A percentile compares a stretch with the other conserved stretches of the same genome.
These are phyloP conservation scores for Naganishia onofrii DNA, from an alignment of 768 basidiomycete species.

Conservation along the genomic window DNA sequence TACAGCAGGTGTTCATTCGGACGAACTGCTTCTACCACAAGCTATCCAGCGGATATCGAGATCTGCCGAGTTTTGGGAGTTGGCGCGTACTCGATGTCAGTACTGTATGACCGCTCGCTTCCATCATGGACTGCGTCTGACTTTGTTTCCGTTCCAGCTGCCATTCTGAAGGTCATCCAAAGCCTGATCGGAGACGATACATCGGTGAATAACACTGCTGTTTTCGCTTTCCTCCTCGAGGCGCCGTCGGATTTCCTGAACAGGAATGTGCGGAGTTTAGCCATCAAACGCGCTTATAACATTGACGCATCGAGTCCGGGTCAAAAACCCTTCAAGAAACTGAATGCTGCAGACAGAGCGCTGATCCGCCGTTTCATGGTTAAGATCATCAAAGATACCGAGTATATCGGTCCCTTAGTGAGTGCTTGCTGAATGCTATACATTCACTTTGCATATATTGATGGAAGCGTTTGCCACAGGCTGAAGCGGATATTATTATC, in stretches of 20 bases:
- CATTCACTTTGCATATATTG: background rate
- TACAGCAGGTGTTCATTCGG: background rate
- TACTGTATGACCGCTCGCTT: background rate
- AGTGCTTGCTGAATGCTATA: background rate
- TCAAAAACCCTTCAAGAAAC: background rate
- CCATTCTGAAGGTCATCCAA: background rate
- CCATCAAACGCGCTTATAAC: slow-evolving; percentile 25
- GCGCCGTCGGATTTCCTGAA: slow-evolving; percentile 28
- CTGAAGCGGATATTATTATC: background rate
- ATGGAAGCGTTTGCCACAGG: background rate
- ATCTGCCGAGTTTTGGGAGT: slow-evolving; percentile 36
- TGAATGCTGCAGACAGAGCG: slow-evolving; percentile 2
- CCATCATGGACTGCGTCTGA: background rate
- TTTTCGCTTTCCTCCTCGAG: slow-evolving; percentile 20
- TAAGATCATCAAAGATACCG: slow-evolving; percentile 18
- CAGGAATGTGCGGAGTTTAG: slow-evolving; percentile 1
- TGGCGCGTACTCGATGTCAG: slow-evolving; percentile 35
- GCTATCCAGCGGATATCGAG: slow-evolving; percentile 25
- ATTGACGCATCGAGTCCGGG: background rate
- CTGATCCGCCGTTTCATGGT: slow-evolving; percentile 14
- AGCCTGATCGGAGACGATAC: background rate
- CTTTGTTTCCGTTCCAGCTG: background rate
- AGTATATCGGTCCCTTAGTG: slow-evolving; percentile 14
- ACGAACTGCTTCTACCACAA: background rate
- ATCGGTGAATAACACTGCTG: background rate